These are phyloP conservation scores for Yamadazyma epiphylla DNA, from an alignment of 1,139 yeast species.

Conservation along the genomic window DNA sequence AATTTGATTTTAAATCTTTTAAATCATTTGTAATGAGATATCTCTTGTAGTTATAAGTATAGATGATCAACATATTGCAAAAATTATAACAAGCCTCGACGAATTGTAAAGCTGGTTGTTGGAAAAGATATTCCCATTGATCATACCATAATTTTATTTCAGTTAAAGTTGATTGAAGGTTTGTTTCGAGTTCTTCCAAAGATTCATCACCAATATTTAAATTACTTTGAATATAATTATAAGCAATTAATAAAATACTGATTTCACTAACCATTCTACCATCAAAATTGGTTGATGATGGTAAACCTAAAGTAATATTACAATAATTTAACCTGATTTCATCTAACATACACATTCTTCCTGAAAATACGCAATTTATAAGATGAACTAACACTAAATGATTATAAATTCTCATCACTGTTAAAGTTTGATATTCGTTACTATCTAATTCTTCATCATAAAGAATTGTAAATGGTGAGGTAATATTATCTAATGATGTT, in stretches of 20 bases:
- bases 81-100: constrained; percentile 73
- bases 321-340: constrained; percentile 61
- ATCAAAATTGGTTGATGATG: constrained; percentile 73
- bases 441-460: constrained; percentile 28
- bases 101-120: constrained; percentile 73
- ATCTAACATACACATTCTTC: constrained; percentile 73
- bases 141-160: constrained; percentile 59
- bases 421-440: constrained; percentile 47
- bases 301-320: constrained; percentile 55
- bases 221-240: constrained; percentile 52
- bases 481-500: constrained; percentile 2
- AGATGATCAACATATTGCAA: constrained; percentile 49
- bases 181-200: constrained; percentile 19
- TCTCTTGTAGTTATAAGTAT: constrained; percentile 26
- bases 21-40: constrained; percentile 9
- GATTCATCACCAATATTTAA: constrained; percentile 19
- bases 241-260: constrained; percentile 57
- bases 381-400: constrained; percentile 70
- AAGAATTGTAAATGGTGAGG: constrained; percentile 25
- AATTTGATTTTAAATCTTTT: constrained; percentile 5
- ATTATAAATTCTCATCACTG: constrained; percentile 63
- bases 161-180: constrained; percentile 22
- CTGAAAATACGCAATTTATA: constrained; percentile 65
- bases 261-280: constrained; percentile 83
- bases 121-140: constrained; percentile 69